Evolutionary conservation across 192 early-diverging fungal genomes (phyloP).

Genomic region (Coemansia reversa): DNA sequence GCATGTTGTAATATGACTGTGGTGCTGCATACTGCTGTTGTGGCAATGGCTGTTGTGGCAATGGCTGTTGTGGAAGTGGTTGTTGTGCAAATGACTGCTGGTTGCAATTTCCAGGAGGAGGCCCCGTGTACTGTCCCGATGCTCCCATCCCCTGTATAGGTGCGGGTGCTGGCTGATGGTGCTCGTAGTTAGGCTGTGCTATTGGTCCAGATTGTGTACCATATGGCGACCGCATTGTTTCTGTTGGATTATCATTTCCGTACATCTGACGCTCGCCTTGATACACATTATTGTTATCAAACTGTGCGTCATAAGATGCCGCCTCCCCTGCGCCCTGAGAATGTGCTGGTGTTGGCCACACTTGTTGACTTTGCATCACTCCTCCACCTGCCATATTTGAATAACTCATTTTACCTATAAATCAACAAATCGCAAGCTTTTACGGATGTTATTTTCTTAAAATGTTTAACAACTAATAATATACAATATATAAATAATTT

Average conservation of each 20-base stretch:
- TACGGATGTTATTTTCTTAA: not conserved
- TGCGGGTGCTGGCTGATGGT: not conserved
- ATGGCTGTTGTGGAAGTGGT: not conserved
- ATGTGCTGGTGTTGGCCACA: not conserved
- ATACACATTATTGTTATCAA: not conserved
- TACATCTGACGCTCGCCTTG: not conserved
- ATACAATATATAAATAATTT: not conserved
- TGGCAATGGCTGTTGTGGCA: too few species aligned
- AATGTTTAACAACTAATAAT: not conserved
- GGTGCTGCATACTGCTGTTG: not conserved
- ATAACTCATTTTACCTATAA: not conserved
- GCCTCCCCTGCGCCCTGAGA: slow-evolving; percentile 6
- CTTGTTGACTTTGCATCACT: not conserved
- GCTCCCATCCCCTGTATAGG: not conserved
- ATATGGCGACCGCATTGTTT: slow-evolving; percentile 8
- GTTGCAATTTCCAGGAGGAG: not conserved
- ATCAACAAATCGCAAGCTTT: not conserved
- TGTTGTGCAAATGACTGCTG: not conserved
- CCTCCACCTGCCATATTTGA: not conserved
- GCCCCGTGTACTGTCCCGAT: not conserved
- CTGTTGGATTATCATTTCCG: not conserved
- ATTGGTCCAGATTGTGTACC: not conserved
- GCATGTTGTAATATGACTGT: slow-evolving; percentile 5
- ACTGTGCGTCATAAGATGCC: slow-evolving; percentile 18
- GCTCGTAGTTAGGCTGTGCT: not conserved